Base-by-base conservation (phyloP, 352 stramenopile species). In the Globisporangium lucens region DNA sequence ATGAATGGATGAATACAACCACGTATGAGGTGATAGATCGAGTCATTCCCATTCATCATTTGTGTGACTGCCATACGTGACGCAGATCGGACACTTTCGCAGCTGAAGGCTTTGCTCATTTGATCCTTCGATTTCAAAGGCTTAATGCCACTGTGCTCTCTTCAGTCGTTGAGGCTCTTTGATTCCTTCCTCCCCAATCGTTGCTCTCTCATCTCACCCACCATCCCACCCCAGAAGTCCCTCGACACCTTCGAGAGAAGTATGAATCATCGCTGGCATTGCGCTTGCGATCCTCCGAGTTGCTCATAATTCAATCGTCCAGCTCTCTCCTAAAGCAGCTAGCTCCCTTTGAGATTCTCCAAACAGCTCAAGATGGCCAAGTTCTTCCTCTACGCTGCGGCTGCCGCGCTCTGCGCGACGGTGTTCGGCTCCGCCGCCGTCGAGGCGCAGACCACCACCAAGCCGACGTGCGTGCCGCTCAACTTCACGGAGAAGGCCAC, bases 401-500 rank as follows among this genome's bases (percentile, higher is more conserved):
- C 67, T 29, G 52, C 69, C 5, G 65, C 72, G 24, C 58, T 65
- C 10, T 56, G 33, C 10, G 59, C 49, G n/a, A 56, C 70, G 20
- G 52, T 41, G 15, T 71, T 79, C 24, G 56, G 58, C 22, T 22
- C 35, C 22, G 5, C 51, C 10, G 4, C 51, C 4, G 49, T 30
- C 10, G 12, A 63, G 22, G 51, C 65, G 35, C 66, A 60, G 41
- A 69, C 52, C 12, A 22, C 66, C 10, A 66, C 69, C 55, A 77
- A 53, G 66, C 76, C 65, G 75, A 73, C 47, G 10, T 89, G 81
- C 61, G 63, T 71, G 59, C 68, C 79, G 56, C 65, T 80, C 30
- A 74, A 79, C 60, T 87, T 82, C 68, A 66, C 73, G 46, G 75
- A 77, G 6, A 77, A 75, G 35, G 68, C 70, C 41, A 73, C 68